A percentile compares a stretch with the other conserved stretches of the same genome.
phyloP scores from a whole-genome alignment of 768 basidiomycete species.

The Dacryopinax spathularia region DNA sequence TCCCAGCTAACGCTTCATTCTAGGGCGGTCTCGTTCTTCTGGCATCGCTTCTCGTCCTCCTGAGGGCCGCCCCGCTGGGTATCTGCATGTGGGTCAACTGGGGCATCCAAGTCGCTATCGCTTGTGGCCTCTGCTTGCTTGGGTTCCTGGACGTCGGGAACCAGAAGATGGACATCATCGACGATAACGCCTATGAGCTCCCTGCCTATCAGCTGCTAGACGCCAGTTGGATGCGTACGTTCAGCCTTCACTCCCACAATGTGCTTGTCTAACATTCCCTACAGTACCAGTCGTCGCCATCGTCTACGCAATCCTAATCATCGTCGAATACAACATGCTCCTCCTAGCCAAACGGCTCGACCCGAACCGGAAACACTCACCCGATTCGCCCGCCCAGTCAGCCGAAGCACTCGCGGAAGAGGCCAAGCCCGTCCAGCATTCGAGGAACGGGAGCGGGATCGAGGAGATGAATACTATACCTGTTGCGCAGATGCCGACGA shows the following conservation, averaged over 20 bases:
- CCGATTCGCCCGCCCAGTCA: background rate
- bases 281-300: background rate
- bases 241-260: background rate
- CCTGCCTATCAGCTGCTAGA: background rate
- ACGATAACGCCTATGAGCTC: background rate
- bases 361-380: background rate
- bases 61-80: background rate
- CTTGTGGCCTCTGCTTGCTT: background rate
- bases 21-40: background rate
- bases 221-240: background rate
- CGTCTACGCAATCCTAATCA: constrained; percentile 1
- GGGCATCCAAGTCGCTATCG: background rate
- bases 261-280: background rate
- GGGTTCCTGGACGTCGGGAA: background rate
- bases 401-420: background rate
- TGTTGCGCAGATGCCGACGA: background rate
- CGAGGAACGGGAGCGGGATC: background rate
- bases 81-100: background rate
- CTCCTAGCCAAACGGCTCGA: background rate
- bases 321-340: background rate
- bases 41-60: background rate
- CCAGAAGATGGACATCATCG: background rate
- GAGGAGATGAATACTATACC: background rate
- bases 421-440: background rate
- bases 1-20: background rate